Evolutionary conservation across 2,329 filamentous ascomycete genomes (phyloP).

Genomic region (Monilinia fructicola): DNA sequence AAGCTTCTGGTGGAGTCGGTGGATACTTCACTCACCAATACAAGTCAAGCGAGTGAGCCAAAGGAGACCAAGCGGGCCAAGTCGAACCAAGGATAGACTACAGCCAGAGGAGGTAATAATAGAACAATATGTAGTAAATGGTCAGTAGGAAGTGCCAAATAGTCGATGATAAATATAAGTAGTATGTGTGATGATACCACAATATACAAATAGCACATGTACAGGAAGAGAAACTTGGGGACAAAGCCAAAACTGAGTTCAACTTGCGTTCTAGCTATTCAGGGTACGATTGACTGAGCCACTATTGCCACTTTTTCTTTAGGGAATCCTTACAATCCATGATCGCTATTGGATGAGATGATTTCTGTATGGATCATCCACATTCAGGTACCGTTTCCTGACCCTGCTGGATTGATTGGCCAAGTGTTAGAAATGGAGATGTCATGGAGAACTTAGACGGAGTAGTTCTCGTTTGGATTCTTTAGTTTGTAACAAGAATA

Average conservation of each 20-base stretch:
- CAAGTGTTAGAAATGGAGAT: not conserved
- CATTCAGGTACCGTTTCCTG: slow-evolving; percentile 17
- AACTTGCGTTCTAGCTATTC: not conserved
- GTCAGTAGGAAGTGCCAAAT: too few species aligned
- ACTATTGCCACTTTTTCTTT: not conserved
- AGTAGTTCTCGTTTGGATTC: not conserved
- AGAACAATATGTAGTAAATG: too few species aligned
- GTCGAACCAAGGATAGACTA: too few species aligned
- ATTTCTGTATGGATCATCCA: not conserved
- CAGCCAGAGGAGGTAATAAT: too few species aligned
- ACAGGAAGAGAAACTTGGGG: not conserved
- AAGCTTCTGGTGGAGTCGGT: not conserved
- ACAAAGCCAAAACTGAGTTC: slow-evolving; percentile 6
- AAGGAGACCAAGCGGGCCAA: too few species aligned
- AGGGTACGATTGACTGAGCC: slow-evolving; percentile 20
- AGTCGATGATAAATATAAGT: too few species aligned
- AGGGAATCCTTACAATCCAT: not conserved
- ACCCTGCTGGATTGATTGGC: not conserved
- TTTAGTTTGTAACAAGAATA: slow-evolving; percentile 19
- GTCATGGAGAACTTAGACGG: not conserved
- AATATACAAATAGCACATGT: not conserved
- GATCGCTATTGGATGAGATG: slow-evolving; percentile 2
- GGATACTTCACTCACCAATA: not conserved
- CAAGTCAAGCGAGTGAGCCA: not conserved
- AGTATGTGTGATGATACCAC: not conserved